A percentile compares a stretch with the other conserved stretches of the same genome.
phyloP scores from a whole-genome alignment of 1,284 basidiomycete genomes.

The Trichosporon sp. region DNA sequence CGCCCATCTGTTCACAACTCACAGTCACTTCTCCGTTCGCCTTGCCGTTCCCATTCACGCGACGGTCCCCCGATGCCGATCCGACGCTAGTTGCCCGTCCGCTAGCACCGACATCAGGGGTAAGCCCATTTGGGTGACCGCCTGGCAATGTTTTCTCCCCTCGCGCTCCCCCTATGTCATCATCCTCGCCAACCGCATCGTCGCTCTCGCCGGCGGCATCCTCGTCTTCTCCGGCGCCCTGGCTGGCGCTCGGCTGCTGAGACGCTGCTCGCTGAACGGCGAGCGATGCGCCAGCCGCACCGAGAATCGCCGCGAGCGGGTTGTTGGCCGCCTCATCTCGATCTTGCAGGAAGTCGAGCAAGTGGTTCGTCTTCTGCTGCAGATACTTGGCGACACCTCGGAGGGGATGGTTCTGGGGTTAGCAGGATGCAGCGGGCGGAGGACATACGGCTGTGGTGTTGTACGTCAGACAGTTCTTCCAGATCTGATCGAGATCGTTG shows the following conservation, averaged over 20 bases:
- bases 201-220: constrained; percentile 52
- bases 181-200: constrained; percentile 40
- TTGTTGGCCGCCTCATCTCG: constrained; percentile 66
- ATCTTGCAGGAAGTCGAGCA: constrained; percentile 86
- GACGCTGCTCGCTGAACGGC: constrained; percentile 31
- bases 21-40: constrained; percentile 33
- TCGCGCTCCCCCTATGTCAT: constrained; percentile 23
- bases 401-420: constrained; percentile 70
- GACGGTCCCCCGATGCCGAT: constrained; percentile 32
- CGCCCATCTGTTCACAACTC: constrained; percentile 24
- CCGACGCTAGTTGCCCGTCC: constrained; percentile 33
- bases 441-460: constrained; percentile 79
- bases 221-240: constrained; percentile 40
- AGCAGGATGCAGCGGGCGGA: not conserved
- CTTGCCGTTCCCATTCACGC: constrained; percentile 32
- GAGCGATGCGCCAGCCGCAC: constrained; percentile 25
- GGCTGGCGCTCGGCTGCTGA: constrained; percentile 24
- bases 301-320: constrained; percentile 38
- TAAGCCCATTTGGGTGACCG: constrained; percentile 37
- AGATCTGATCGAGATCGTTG: constrained; percentile 91
- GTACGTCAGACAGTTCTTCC: constrained; percentile 92
- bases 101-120: constrained; percentile 33
- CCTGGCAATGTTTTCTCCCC: constrained; percentile 22
- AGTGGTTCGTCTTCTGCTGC: constrained; percentile 71
- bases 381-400: constrained; percentile 75